Conservation (phyloP, 371 early-diverging fungal species). For the Rhizopus microsporus region DNA sequence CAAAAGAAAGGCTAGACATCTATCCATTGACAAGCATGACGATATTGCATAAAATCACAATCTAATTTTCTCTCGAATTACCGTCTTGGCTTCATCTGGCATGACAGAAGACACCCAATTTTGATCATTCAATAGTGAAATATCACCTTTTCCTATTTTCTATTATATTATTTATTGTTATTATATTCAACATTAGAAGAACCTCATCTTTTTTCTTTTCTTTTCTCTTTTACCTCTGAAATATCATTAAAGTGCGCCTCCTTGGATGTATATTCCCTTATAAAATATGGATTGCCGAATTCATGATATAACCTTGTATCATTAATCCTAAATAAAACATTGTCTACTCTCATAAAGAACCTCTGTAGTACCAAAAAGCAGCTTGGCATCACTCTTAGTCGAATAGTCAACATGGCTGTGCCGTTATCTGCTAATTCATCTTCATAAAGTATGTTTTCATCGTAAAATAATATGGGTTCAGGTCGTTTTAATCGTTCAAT, state of each 20-base stretch:
- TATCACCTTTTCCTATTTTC: slow-evolving; percentile 56
- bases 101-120: slow-evolving; percentile 72
- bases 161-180: slow-evolving; percentile 10
- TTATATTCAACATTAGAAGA: not conserved
- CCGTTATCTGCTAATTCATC: slow-evolving; percentile 98
- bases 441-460: slow-evolving; percentile 89
- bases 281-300: slow-evolving; percentile 66
- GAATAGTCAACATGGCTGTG: slow-evolving; percentile 73
- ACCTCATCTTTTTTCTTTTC: not conserved
- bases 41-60: slow-evolving; percentile 5
- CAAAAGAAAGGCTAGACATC: slow-evolving; percentile 24
- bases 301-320: slow-evolving; percentile 90
- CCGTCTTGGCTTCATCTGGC: slow-evolving; percentile 26
- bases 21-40: slow-evolving; percentile 26
- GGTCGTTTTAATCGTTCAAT: slow-evolving; percentile 69
- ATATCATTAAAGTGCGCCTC: slow-evolving; percentile 65
- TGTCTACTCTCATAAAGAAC: slow-evolving; percentile 92
- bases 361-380: slow-evolving; percentile 88
- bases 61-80: slow-evolving; percentile 22
- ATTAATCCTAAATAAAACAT: slow-evolving; percentile 83
- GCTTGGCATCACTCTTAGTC: slow-evolving; percentile 92
- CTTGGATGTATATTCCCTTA: slow-evolving; percentile 75
- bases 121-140: slow-evolving; percentile 70
- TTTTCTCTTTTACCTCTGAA: slow-evolving; percentile 41
- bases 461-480: slow-evolving; percentile 91